Evolutionary conservation across 1,139 yeast genomes (phyloP).

Genomic region (Yamadazyma jaroonii): DNA sequence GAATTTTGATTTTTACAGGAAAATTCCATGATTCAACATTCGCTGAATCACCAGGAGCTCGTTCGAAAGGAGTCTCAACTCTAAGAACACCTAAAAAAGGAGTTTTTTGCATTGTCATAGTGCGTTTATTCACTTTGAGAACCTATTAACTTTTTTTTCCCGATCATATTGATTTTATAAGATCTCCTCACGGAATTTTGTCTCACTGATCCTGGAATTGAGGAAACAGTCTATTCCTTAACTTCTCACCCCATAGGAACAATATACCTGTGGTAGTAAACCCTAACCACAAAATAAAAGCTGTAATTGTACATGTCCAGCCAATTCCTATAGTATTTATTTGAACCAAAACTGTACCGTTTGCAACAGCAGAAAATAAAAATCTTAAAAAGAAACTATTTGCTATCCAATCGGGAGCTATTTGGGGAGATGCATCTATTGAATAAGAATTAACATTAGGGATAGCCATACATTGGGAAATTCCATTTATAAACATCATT

Average conservation of each 20-base stretch:
- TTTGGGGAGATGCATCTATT: constrained; percentile 29
- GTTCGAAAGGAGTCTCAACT: constrained; percentile 14
- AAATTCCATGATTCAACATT: constrained; percentile 18
- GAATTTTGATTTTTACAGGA: constrained; percentile 17
- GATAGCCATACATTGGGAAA: constrained; percentile 46
- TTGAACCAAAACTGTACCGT: constrained; percentile 43
- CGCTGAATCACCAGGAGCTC: constrained; percentile 27
- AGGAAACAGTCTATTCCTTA: background rate
- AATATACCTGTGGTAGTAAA: constrained; percentile 13
- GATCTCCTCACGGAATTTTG: background rate
- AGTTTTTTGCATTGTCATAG: no score
- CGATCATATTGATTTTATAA: no score
- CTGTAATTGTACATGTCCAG: constrained; percentile 45
- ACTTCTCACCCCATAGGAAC: constrained; percentile 10
- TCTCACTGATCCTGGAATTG: background rate
- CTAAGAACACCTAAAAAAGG: constrained; percentile 13
- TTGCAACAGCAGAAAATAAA: constrained; percentile 46
- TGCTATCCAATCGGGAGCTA: constrained; percentile 51
- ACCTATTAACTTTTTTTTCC: no score
- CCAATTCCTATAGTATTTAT: constrained; percentile 49
- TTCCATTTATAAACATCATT: constrained; percentile 42
- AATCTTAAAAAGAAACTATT: constrained; percentile 48
- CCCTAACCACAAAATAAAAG: constrained; percentile 27
- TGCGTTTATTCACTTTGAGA: no score
- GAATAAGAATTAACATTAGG: constrained; percentile 52